phyloP scores from a whole-genome alignment of 768 basidiomycete genomes.

The Macrolepiota fuliginosa region DNA sequence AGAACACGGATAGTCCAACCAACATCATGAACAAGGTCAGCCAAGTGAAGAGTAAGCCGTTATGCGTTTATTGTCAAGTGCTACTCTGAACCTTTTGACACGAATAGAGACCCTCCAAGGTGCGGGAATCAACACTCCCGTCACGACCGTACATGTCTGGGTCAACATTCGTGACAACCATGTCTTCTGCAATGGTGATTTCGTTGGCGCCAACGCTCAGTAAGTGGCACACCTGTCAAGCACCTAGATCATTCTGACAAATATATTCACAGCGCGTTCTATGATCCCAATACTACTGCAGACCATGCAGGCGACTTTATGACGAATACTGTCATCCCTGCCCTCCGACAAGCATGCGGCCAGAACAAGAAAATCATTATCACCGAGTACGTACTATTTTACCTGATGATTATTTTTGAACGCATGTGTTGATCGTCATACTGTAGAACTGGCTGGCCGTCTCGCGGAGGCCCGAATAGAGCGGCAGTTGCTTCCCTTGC shows the following conservation, averaged over 20 bases:
- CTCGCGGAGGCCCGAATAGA: conserved; percentile 28
- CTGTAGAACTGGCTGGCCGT: conserved; percentile 38
- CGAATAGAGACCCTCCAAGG: conserved; percentile 29
- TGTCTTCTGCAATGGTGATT: conserved; percentile 32
- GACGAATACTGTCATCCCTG: conserved; percentile 35
- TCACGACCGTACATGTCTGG: conserved; percentile 39
- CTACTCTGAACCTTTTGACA: neutral
- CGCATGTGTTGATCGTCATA: neutral
- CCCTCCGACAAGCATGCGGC: conserved; percentile 32
- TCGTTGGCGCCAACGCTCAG: conserved; percentile 40
- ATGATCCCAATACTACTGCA: conserved; percentile 28
- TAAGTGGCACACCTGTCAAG: conserved; percentile 13
- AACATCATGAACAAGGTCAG: conserved; percentile 36
- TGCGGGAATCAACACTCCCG: conserved; percentile 30
- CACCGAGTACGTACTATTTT: conserved; percentile 28
- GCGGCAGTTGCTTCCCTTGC: conserved; percentile 27
- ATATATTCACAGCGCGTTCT: conserved; percentile 28
- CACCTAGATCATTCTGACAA: neutral
- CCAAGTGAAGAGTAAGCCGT: conserved; percentile 29
- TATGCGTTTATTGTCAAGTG: neutral
- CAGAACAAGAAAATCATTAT: conserved; percentile 31
- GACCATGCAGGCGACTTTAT: conserved; percentile 35
- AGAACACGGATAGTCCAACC: conserved; percentile 27
- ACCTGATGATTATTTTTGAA: neutral
- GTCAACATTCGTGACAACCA: conserved; percentile 30